Conservation (phyloP, 2,329 filamentous ascomycete species). For the Hymenoscyphus repandus region DNA sequence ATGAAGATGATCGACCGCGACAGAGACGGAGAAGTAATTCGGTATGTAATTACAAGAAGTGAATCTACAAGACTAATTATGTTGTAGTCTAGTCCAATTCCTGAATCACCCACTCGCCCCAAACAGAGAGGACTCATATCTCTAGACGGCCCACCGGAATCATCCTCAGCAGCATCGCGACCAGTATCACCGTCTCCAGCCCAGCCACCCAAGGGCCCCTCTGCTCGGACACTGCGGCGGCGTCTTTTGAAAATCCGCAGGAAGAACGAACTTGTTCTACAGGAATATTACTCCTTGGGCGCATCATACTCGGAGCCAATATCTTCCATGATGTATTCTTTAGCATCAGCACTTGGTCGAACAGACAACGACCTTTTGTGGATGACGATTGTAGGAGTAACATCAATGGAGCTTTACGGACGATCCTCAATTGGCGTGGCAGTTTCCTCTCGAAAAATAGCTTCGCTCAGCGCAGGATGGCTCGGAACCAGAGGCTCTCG, state of each 20-base stretch:
- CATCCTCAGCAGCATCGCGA: slow-evolving; percentile 37
- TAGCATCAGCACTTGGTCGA: slow-evolving; percentile 89
- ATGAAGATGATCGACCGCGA: slow-evolving; percentile 68
- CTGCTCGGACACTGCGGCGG: slow-evolving; percentile 65
- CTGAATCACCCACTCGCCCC: slow-evolving; percentile 57
- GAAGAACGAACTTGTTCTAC: slow-evolving; percentile 71
- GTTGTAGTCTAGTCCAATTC: slow-evolving; percentile 57
- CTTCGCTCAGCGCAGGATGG: slow-evolving; percentile 62
- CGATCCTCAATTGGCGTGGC: slow-evolving; percentile 77
- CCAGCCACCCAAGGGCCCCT: slow-evolving; percentile 56
- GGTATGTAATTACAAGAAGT: slow-evolving; percentile 43
- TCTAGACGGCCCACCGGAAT: slow-evolving; percentile 42
- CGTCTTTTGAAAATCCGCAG: slow-evolving; percentile 69
- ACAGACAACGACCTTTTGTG: slow-evolving; percentile 96
- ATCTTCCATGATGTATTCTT: slow-evolving; percentile 87
- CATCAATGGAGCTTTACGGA: slow-evolving; percentile 88
- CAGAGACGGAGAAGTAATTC: slow-evolving; percentile 86
- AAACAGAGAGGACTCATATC: slow-evolving; percentile 55
- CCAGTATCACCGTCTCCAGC: slow-evolving; percentile 47
- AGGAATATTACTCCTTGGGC: slow-evolving; percentile 80
- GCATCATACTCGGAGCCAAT: slow-evolving; percentile 93
- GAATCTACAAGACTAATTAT: slow-evolving; percentile 11
- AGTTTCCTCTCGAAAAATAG: slow-evolving; percentile 51
- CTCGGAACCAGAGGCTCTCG: slow-evolving; percentile 75
- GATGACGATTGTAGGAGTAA: slow-evolving; percentile 90